Evolutionary conservation across 371 early-diverging fungal species (phyloP).

Genomic region (Phascolomyces articulosus): DNA sequence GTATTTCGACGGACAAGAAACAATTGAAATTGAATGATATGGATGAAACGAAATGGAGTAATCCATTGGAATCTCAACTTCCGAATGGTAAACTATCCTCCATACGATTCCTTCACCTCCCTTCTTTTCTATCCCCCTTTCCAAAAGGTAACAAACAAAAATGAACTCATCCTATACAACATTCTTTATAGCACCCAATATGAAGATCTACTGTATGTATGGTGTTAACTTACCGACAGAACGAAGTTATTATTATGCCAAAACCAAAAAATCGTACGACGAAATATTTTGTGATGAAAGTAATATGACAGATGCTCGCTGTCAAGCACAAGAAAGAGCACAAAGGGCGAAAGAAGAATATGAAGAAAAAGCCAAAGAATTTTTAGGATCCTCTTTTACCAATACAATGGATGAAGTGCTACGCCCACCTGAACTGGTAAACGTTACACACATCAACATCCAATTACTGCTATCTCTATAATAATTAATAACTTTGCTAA

Average conservation of each 20-base stretch:
- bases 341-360: background rate
- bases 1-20: conserved; percentile 58
- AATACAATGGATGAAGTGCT: conserved; percentile 9
- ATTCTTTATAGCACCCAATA: conserved; percentile 55
- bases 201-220: conserved; percentile 86
- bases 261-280: conserved; percentile 1
- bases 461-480: no score
- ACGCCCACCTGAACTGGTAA: conserved; percentile 17
- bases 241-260: conserved; percentile 73
- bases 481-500: no score
- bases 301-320: conserved; percentile 2
- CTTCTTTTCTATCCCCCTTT: no score
- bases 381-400: conserved; percentile 3
- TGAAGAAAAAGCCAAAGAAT: conserved; percentile 10
- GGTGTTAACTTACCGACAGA: conserved; percentile 84
- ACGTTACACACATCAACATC: background rate
- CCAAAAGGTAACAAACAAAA: no score
- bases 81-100: conserved; percentile 70
- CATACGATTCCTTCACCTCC: background rate
- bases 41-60: conserved; percentile 79
- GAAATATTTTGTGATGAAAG: conserved; percentile 3
- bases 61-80: conserved; percentile 83
- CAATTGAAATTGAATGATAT: conserved; percentile 53
- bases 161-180: background rate
- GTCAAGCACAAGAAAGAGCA: background rate